These are phyloP conservation scores for Phytomonas francai DNA, from an alignment of 208 protist genomes.

Conservation along the genomic window DNA sequence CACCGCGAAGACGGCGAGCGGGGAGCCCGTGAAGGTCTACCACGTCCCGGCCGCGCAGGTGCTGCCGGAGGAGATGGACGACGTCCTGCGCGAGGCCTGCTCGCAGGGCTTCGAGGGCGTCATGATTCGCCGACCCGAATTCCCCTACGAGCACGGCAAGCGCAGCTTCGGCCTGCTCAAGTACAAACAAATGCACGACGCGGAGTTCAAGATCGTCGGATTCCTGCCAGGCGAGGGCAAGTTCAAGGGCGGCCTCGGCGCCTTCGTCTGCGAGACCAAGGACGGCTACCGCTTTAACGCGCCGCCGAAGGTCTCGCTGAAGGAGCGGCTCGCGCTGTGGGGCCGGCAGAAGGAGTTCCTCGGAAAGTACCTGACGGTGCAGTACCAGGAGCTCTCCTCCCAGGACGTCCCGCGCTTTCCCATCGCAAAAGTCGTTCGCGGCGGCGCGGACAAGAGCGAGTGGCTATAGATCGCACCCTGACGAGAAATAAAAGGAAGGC, in stretches of 20 bases:
- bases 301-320: conserved; percentile 52
- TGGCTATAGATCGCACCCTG: conserved; percentile 44
- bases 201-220: conserved; percentile 83
- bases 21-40: conserved; percentile 45
- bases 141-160: conserved; percentile 86
- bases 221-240: conserved; percentile 79
- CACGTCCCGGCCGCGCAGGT: conserved; percentile 79
- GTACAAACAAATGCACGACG: conserved; percentile 89
- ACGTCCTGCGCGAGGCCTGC: conserved; percentile 72
- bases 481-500: too few species aligned
- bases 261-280: conserved; percentile 81
- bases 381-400: conserved; percentile 81
- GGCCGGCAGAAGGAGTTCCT: conserved; percentile 39
- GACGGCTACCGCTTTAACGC: conserved; percentile 71
- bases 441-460: conserved; percentile 37
- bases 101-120: conserved; percentile 86
- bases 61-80: conserved; percentile 63
- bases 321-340: conserved; percentile 61
- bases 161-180: conserved; percentile 86
- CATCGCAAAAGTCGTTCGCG: conserved; percentile 71
- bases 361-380: conserved; percentile 76
- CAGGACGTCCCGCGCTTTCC: conserved; percentile 88
- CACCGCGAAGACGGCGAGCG: conserved; percentile 11
- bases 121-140: conserved; percentile 78
- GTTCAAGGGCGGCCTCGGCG: conserved; percentile 74